A percentile compares a stretch with the other conserved stretches of the same genome.
Evolutionary conservation across 1,139 yeast genomes (phyloP).

Genomic region (Nakaseomyces nivariensis): DNA sequence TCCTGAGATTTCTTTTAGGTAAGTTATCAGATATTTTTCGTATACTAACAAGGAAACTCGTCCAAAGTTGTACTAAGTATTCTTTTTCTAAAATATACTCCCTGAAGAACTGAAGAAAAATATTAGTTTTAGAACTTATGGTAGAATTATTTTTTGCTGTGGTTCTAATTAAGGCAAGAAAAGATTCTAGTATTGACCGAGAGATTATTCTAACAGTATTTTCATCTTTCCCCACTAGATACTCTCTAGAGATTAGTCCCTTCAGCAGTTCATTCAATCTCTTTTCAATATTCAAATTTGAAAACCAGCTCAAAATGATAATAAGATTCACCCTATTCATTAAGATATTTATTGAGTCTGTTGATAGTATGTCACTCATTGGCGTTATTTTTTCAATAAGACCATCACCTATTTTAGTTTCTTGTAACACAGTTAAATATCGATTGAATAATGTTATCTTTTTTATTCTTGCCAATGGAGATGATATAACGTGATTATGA

Average conservation of each 20-base stretch:
- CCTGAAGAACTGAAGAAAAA: neutral
- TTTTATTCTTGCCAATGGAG: conserved; percentile 3
- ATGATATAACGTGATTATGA: conserved; percentile 7
- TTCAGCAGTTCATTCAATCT: conserved; percentile 16
- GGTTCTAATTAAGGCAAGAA: neutral
- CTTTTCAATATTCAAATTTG: conserved; percentile 18
- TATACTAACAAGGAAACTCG: neutral
- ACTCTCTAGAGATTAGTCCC: conserved; percentile 10
- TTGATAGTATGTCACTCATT: conserved; percentile 16
- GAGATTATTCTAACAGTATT: conserved; percentile 1
- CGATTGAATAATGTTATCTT: conserved; percentile 17
- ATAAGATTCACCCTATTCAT: conserved; percentile 24
- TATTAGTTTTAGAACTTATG: neutral
- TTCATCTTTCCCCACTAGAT: conserved; percentile 4
- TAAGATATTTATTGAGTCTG: conserved; percentile 15
- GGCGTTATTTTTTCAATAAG: conserved; percentile 25
- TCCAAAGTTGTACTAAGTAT: neutral
- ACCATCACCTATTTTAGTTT: conserved; percentile 9
- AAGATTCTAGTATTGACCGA: conserved; percentile 1
- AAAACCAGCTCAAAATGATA: conserved; percentile 16
- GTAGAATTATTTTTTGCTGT: neutral
- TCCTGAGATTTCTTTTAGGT: neutral
- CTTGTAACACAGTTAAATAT: conserved; percentile 15
- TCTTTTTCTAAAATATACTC: neutral
- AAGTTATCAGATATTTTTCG: neutral